Evolutionary conservation across 2,329 filamentous ascomycete genomes (phyloP).

Genomic region (Tolypocladium tropicale): DNA sequence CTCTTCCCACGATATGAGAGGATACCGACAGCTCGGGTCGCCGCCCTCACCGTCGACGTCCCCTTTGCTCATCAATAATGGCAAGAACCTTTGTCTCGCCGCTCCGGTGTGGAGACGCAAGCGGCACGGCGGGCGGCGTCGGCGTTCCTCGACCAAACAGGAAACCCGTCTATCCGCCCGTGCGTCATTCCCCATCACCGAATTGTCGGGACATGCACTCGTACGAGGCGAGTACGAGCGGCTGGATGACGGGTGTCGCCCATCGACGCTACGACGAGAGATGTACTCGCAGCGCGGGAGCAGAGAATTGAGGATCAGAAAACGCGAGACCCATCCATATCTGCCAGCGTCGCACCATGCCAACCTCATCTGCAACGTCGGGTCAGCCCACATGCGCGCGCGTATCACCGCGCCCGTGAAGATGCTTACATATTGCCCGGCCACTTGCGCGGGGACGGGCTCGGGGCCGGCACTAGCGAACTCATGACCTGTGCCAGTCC

Average conservation of each 20-base stretch:
- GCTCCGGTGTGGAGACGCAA: not conserved
- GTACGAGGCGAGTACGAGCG: not conserved
- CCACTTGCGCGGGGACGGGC: not conserved
- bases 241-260: too few species aligned
- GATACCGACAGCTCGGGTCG: constrained; percentile 6
- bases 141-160: not conserved
- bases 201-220: not conserved
- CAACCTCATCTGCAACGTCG: not conserved
- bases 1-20: not conserved
- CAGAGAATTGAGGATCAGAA: not conserved
- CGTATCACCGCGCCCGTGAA: not conserved
- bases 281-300: too few species aligned
- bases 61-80: not conserved
- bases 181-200: not conserved
- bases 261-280: too few species aligned
- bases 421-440: not conserved
- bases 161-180: not conserved
- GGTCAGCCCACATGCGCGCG: not conserved
- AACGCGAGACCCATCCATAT: not conserved
- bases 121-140: not conserved
- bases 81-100: constrained; percentile 3
- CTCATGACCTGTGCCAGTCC: not conserved
- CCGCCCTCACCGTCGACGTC: constrained; percentile 1
- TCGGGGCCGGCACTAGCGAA: not conserved
- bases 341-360: not conserved